phyloP scores from a whole-genome alignment of 1,284 basidiomycete genomes.

The Hemileia vastatrix region DNA sequence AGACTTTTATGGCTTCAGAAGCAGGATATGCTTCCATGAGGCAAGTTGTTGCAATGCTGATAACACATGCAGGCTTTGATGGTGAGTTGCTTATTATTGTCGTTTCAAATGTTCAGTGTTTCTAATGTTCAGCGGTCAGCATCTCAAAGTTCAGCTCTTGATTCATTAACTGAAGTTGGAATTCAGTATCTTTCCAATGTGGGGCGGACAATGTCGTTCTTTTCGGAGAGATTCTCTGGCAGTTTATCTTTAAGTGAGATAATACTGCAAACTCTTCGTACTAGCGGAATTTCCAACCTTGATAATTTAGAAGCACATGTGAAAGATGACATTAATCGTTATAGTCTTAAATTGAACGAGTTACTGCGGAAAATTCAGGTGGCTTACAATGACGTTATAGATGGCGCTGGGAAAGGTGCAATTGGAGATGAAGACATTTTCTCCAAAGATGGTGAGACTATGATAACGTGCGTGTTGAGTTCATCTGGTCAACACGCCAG shows the following conservation, averaged over 20 bases:
- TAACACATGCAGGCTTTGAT: constrained; percentile 20
- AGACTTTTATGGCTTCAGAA: constrained; percentile 3
- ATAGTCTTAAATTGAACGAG: constrained; percentile 16
- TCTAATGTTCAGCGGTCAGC: too few species aligned
- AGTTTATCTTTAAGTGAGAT: constrained; percentile 17
- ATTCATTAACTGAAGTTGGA: constrained; percentile 15
- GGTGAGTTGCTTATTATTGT: too few species aligned
- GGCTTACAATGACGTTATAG: constrained; percentile 10
- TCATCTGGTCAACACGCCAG: neutral
- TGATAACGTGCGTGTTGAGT: constrained; percentile 8
- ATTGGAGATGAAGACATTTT: constrained; percentile 21
- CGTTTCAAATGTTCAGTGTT: too few species aligned
- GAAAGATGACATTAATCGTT: constrained; percentile 18
- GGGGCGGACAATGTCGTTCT: constrained; percentile 15
- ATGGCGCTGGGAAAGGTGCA: constrained; percentile 7
- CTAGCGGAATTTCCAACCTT: constrained; percentile 8
- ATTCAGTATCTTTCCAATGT: constrained; percentile 21
- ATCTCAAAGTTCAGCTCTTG: constrained; percentile 6
- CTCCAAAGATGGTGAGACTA: constrained; percentile 14
- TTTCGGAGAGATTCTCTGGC: constrained; percentile 13
- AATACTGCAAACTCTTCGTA: constrained; percentile 14
- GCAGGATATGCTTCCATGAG: constrained; percentile 11
- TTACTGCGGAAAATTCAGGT: constrained; percentile 13
- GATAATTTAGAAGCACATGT: constrained; percentile 18
- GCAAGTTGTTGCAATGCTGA: constrained; percentile 11